Conservation (phyloP, 2,329 filamentous ascomycete genomes). For the Coleophoma cylindrospora region DNA sequence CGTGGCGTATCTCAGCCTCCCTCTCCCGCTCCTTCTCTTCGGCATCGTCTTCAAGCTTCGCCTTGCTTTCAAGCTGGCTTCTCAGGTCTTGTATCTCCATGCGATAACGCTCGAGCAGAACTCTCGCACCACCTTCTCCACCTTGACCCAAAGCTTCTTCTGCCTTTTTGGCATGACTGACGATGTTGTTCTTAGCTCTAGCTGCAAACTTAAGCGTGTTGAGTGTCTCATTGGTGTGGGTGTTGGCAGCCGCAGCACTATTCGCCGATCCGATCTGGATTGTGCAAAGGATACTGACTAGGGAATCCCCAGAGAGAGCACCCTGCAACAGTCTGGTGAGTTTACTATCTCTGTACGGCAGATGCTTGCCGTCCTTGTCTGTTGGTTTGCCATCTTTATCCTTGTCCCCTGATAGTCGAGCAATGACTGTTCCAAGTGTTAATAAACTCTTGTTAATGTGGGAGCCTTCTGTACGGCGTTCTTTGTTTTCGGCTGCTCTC, state of each 20-base stretch:
- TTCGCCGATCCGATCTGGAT: conserved; percentile 82
- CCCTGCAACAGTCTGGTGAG: conserved; percentile 88
- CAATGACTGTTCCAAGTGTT: conserved; percentile 92
- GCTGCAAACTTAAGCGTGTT: conserved; percentile 97
- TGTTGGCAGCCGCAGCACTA: conserved; percentile 64
- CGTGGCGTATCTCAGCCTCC: conserved; percentile 80
- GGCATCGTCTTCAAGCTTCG: conserved; percentile 61
- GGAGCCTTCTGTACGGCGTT: conserved; percentile 87
- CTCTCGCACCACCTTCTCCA: conserved; percentile 80
- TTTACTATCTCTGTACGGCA: conserved; percentile 97
- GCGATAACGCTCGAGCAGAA: conserved; percentile 86
- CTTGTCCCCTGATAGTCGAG: conserved; percentile 83
- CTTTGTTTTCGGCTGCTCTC: conserved; percentile 91
- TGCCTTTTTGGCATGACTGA: conserved; percentile 92
- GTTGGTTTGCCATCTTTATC: conserved; percentile 68
- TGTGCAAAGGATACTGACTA: conserved; percentile 96
- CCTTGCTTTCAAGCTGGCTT: conserved; percentile 76
- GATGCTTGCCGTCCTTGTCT: conserved; percentile 84
- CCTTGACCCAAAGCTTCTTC: conserved; percentile 79
- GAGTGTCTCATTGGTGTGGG: conserved; percentile 80
- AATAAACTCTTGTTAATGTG: conserved; percentile 98
- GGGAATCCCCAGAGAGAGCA: conserved; percentile 84
- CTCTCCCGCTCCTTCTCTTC: conserved; percentile 70
- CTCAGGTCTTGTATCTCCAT: conserved; percentile 85
- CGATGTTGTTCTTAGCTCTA: conserved; percentile 94